Evolutionary conservation across 179 eudicot genomes (phyloP).

Genomic region (Spinacia oleracea): DNA sequence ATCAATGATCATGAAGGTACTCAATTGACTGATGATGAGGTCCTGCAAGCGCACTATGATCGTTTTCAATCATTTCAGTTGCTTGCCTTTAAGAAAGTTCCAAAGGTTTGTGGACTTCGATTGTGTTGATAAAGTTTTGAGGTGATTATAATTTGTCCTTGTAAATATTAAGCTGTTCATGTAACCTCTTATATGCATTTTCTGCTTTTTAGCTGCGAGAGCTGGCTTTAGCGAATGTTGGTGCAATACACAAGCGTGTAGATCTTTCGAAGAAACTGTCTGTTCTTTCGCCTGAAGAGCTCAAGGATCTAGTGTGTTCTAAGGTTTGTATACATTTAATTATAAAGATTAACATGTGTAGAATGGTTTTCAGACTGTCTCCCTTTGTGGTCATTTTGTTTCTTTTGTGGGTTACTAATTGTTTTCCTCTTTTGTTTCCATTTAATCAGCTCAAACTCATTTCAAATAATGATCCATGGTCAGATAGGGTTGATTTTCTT

Average conservation of each 20-base stretch:
- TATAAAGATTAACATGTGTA: background rate
- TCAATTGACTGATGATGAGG: constrained; percentile 94
- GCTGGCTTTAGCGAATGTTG: constrained; percentile 86
- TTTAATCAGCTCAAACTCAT: constrained; percentile 77
- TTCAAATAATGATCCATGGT: constrained; percentile 86
- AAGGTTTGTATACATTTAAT: constrained; percentile 46
- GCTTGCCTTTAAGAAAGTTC: constrained; percentile 79
- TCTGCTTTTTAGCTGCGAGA: constrained; percentile 64
- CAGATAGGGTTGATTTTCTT: constrained; percentile 92
- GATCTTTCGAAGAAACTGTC: constrained; percentile 89
- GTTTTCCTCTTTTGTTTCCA: constrained; percentile 13
- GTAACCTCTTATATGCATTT: constrained; percentile 11
- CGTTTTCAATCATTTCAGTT: constrained; percentile 91
- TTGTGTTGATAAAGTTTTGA: background rate
- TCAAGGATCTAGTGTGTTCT: constrained; percentile 81
- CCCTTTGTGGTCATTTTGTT: background rate
- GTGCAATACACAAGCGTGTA: constrained; percentile 74
- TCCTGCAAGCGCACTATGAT: constrained; percentile 88
- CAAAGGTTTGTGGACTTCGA: constrained; percentile 56
- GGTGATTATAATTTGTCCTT: constrained; percentile 3
- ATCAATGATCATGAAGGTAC: constrained; percentile 85
- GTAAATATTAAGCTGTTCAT: background rate
- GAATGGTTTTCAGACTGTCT: background rate
- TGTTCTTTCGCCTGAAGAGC: constrained; percentile 70
- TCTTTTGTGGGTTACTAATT: constrained; percentile 19